Percentiles rank a stretch among this genome's conserved stretches.
These are phyloP conservation scores for Kodamaea fungicola DNA, from an alignment of 1,139 yeast genomes.

Conservation along the genomic window DNA sequence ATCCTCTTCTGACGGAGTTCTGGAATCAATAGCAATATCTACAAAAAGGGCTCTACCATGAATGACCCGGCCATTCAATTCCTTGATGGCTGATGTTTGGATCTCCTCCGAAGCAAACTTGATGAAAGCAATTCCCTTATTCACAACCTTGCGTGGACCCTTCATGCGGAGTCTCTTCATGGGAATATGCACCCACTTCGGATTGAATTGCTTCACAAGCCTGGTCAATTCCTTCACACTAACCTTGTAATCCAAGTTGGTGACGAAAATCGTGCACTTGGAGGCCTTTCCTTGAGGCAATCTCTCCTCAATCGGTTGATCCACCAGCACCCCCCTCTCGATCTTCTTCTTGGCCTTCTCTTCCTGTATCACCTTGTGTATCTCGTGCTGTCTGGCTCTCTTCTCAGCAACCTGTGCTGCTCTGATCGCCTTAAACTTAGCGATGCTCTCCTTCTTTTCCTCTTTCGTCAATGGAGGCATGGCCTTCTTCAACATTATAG, in stretches of 20 bases:
- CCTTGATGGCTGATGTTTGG: conserved; percentile 47
- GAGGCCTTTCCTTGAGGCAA: conserved; percentile 52
- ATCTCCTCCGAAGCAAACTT: conserved; percentile 46
- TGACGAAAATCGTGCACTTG: conserved; percentile 52
- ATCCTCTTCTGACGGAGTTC: conserved; percentile 24
- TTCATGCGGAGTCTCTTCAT: conserved; percentile 42
- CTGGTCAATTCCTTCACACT: conserved; percentile 41
- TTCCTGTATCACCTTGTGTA: conserved; percentile 16
- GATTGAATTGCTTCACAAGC: conserved; percentile 45
- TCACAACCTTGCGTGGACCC: conserved; percentile 37
- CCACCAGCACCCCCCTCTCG: conserved; percentile 9
- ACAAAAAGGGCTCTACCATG: conserved; percentile 54
- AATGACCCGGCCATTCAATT: conserved; percentile 50
- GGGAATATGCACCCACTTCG: conserved; percentile 59
- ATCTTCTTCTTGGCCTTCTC: conserved; percentile 8
- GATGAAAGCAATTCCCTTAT: conserved; percentile 64
- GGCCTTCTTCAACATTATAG: conserved; percentile 48
- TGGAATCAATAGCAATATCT: conserved; percentile 55
- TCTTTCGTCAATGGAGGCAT: conserved; percentile 51
- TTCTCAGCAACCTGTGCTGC: conserved; percentile 20
- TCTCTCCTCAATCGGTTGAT: conserved; percentile 12
- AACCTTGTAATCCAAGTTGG: conserved; percentile 52
- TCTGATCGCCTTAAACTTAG: conserved; percentile 35
- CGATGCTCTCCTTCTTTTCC: conserved; percentile 38
- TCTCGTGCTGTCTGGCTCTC: conserved; percentile 23